A percentile compares a stretch with the other conserved stretches of the same genome.
Evolutionary conservation across 495 filamentous ascomycete species (phyloP).

Genomic region (Xylaria bambusicola): DNA sequence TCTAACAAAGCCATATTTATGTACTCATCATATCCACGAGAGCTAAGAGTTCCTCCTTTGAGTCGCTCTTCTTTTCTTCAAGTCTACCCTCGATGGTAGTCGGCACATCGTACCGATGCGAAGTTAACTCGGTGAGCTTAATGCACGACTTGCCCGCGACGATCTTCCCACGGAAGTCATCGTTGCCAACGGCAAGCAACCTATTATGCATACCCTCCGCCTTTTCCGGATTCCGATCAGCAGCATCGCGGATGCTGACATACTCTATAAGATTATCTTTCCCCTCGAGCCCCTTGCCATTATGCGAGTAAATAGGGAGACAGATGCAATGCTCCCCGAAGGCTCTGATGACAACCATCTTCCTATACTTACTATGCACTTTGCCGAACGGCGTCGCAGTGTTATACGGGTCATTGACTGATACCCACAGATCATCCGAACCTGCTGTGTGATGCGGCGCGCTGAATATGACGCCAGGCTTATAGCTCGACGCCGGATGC

Average conservation of each 20-base stretch:
- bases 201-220: constrained; percentile 22
- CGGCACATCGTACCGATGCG: constrained; percentile 23
- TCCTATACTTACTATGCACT: constrained; percentile 27
- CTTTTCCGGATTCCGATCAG: neutral
- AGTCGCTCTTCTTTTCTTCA: neutral
- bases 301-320: constrained; percentile 29
- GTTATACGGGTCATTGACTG: constrained; percentile 19
- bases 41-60: no score
- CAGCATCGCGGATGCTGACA: constrained; percentile 26
- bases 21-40: no score
- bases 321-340: constrained; percentile 26
- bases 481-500: constrained; percentile 8
- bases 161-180: constrained; percentile 8
- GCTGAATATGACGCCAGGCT: constrained; percentile 23
- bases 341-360: constrained; percentile 22
- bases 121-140: constrained; percentile 23
- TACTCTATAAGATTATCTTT: constrained; percentile 18
- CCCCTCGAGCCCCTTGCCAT: constrained; percentile 23
- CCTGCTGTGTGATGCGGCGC: constrained; percentile 18
- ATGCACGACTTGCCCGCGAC: constrained; percentile 23
- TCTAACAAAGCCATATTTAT: no score
- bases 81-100: constrained; percentile 29
- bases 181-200: constrained; percentile 6
- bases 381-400: constrained; percentile 27
- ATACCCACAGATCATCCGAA: constrained; percentile 16